phyloP scores from a whole-genome alignment of 2,329 filamentous ascomycete genomes.

The Albifimbria verrucaria region DNA sequence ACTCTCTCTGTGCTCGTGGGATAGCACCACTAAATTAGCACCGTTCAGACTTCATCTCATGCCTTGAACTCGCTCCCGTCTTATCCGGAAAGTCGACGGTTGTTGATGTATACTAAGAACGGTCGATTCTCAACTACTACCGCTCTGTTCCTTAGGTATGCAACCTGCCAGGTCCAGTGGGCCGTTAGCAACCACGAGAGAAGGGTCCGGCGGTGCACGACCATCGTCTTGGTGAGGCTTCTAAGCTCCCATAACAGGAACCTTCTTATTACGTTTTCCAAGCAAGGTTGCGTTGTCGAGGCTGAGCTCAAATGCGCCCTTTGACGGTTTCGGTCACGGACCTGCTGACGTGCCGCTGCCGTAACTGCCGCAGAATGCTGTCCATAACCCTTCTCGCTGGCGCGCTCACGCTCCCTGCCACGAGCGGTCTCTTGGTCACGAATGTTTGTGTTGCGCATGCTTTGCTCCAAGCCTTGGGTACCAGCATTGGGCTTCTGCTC shows the following conservation, averaged over 20 bases:
- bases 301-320: constrained; percentile 86
- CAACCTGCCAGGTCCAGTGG: too few relatives aligned
- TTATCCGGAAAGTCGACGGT: too few relatives aligned
- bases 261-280: constrained; percentile 62
- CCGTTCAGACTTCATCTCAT: too few relatives aligned
- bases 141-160: too few relatives aligned
- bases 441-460: constrained; percentile 80
- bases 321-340: constrained; percentile 64
- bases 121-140: too few relatives aligned
- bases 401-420: constrained; percentile 30
- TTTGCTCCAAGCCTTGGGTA: constrained; percentile 75
- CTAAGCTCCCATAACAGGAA: constrained; percentile 41
- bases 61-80: too few relatives aligned
- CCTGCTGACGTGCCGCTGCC: constrained; percentile 77
- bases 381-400: constrained; percentile 69
- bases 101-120: too few relatives aligned
- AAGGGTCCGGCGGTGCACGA: too few relatives aligned
- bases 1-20: not conserved
- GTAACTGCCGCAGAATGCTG: constrained; percentile 85
- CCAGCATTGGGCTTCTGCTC: constrained; percentile 39
- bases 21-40: not conserved
- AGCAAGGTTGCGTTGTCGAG: constrained; percentile 87
- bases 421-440: constrained; percentile 40
- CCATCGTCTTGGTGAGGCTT: constrained; percentile 13
- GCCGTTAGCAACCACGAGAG: too few relatives aligned